These are phyloP conservation scores for Candida patagonica DNA, from an alignment of 805 yeast genomes.

Conservation along the genomic window DNA sequence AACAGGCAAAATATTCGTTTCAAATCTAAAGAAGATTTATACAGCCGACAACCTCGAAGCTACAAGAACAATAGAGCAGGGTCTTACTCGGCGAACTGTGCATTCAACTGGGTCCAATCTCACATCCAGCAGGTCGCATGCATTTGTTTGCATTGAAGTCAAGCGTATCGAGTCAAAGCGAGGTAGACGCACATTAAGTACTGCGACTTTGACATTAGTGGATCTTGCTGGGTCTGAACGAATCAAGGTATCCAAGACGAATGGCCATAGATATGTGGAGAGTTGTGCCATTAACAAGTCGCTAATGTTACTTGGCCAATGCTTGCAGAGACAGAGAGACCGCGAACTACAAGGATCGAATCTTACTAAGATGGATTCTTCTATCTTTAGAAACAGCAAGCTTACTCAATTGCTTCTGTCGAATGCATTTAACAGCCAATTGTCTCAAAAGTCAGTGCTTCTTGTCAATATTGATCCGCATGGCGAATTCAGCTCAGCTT, in stretches of 20 bases:
- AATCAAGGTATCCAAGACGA: slow-evolving; percentile 36
- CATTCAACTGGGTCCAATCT: slow-evolving; percentile 36
- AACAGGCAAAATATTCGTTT: slow-evolving; percentile 38
- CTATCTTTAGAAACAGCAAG: slow-evolving; percentile 40
- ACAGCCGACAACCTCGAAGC: slow-evolving; percentile 33
- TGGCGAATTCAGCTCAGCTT: slow-evolving; percentile 30
- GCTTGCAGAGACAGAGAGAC: slow-evolving; percentile 34
- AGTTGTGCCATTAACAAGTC: slow-evolving; percentile 42
- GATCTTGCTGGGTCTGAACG: slow-evolving; percentile 50
- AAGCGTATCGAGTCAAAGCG: slow-evolving; percentile 17
- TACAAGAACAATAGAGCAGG: slow-evolving; percentile 30
- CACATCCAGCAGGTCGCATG: slow-evolving; percentile 43
- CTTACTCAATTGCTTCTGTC: slow-evolving; percentile 41
- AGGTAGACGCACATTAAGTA: slow-evolving; percentile 11
- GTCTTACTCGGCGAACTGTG: slow-evolving; percentile 33
- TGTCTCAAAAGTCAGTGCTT: slow-evolving; percentile 26
- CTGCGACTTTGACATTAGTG: slow-evolving; percentile 37
- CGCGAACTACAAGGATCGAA: slow-evolving; percentile 22
- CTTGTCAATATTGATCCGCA: slow-evolving; percentile 33
- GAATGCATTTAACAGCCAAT: slow-evolving; percentile 31
- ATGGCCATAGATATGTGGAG: slow-evolving; percentile 38
- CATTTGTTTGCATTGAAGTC: slow-evolving; percentile 38
- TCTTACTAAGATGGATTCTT: slow-evolving; percentile 28
- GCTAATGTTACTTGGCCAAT: slow-evolving; percentile 41
- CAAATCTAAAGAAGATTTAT: slow-evolving; percentile 33